Evolutionary conservation across 306 rosid species (phyloP).

Genomic region (Cicer judaicum): DNA sequence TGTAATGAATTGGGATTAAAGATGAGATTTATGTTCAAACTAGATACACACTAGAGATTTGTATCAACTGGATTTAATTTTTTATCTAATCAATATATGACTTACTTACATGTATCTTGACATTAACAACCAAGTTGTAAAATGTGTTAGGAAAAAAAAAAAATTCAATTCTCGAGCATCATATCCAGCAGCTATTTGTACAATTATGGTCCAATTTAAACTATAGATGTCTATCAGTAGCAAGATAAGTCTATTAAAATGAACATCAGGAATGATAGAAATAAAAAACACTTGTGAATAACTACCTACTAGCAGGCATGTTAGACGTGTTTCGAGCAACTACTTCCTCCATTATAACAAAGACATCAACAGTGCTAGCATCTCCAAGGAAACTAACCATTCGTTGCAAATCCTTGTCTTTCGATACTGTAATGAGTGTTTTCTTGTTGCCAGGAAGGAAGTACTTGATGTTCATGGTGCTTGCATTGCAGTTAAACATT

Average conservation of each 20-base stretch:
- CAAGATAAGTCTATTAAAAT: slow-evolving; percentile 6
- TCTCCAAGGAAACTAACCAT: slow-evolving; percentile 87
- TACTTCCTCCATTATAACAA: slow-evolving; percentile 73
- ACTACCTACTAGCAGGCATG: slow-evolving; percentile 94
- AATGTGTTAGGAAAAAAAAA: not conserved
- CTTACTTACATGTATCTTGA: not conserved
- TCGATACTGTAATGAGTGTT: slow-evolving; percentile 87
- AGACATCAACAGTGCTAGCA: slow-evolving; percentile 71
- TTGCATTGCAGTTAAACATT: slow-evolving; percentile 64
- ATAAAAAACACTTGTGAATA: slow-evolving; percentile 36
- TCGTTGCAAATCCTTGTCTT: slow-evolving; percentile 94
- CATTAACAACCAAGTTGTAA: not conserved
- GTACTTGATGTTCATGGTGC: slow-evolving; percentile 76
- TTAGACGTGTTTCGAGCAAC: slow-evolving; percentile 67
- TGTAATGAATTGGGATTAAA: not conserved
- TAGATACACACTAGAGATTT: not conserved
- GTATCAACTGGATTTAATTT: not conserved
- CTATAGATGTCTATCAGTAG: slow-evolving; percentile 7
- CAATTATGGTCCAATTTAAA: slow-evolving; percentile 34
- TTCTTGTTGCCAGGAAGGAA: slow-evolving; percentile 91
- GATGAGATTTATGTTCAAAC: not conserved
- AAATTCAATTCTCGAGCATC: slow-evolving; percentile 32
- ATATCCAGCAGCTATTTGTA: slow-evolving; percentile 35
- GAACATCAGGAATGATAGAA: slow-evolving; percentile 26
- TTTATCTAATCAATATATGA: not conserved